A percentile compares a stretch with the other conserved stretches of the same genome.
phyloP scores from a whole-genome alignment of 306 rosid genomes.

The Ziziphus jujuba region DNA sequence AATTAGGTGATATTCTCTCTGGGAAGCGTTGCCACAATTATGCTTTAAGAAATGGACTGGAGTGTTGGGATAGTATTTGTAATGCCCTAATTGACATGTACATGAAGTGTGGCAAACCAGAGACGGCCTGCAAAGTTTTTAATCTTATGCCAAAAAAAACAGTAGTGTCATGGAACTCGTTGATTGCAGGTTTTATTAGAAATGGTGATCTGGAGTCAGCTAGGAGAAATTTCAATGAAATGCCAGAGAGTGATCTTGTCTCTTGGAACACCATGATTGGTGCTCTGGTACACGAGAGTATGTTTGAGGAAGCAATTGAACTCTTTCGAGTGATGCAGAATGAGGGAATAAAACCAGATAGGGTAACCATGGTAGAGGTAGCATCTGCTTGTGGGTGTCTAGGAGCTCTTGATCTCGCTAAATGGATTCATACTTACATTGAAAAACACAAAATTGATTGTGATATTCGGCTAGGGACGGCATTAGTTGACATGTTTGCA shows the following conservation, averaged over 20 bases:
- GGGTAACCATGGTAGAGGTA: conserved; percentile 72
- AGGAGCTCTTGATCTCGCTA: conserved; percentile 67
- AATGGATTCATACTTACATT: conserved; percentile 57
- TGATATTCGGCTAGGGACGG: conserved; percentile 73
- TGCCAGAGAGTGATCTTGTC: conserved; percentile 61
- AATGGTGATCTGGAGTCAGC: conserved; percentile 52
- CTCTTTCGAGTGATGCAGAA: conserved; percentile 67
- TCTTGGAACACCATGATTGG: conserved; percentile 81
- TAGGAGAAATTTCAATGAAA: conserved; percentile 53
- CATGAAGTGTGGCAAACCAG: conserved; percentile 68
- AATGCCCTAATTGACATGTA: conserved; percentile 82
- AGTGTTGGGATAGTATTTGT: conserved; percentile 61
- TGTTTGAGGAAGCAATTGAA: conserved; percentile 66
- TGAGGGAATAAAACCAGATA: conserved; percentile 52
- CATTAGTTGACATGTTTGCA: conserved; percentile 79
- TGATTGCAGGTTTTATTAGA: conserved; percentile 65
- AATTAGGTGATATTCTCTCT: conserved; percentile 47
- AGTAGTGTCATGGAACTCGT: conserved; percentile 67
- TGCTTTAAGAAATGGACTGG: conserved; percentile 63
- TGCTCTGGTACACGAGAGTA: conserved; percentile 60
- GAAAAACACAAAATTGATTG: conserved; percentile 44
- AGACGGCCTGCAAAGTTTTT: conserved; percentile 52
- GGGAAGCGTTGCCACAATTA: conserved; percentile 69
- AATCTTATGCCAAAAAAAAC: conserved; percentile 53
- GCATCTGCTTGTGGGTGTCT: conserved; percentile 82